Conservation (phyloP, 805 yeast species). For the Millerozyma acaciae region DNA sequence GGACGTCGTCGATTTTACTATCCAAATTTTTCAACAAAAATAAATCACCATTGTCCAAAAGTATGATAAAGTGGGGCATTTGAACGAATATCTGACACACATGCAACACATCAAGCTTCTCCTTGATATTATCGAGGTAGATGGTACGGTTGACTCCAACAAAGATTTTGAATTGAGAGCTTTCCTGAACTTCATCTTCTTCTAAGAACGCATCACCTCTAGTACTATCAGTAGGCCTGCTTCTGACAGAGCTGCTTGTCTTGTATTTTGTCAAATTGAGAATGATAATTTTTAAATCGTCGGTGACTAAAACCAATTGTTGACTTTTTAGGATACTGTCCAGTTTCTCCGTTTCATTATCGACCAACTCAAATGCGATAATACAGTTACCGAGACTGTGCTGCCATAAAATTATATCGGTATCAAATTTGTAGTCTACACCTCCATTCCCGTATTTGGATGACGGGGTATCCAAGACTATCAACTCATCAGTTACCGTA, state of each 20-base stretch:
- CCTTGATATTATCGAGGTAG: conserved; percentile 29
- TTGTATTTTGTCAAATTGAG: conserved; percentile 18
- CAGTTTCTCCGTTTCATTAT: conserved; percentile 2
- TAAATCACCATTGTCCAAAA: conserved; percentile 37
- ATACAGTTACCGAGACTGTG: conserved; percentile 26
- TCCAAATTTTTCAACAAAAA: conserved; percentile 34
- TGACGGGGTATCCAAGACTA: conserved; percentile 27
- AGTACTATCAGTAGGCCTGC: conserved; percentile 4
- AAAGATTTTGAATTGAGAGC: conserved; percentile 16
- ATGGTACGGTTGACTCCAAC: conserved; percentile 30
- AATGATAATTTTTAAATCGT: conserved; percentile 25
- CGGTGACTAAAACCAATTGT: conserved; percentile 24
- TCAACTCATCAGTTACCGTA: conserved; percentile 30
- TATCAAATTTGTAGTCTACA: conserved; percentile 28
- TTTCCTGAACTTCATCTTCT: conserved; percentile 1
- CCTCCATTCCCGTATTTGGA: conserved; percentile 34
- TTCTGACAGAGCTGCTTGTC: conserved; percentile 1
- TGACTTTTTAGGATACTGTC: neutral
- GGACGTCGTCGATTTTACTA: too few species aligned
- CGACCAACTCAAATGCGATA: conserved; percentile 15
- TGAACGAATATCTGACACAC: conserved; percentile 22
- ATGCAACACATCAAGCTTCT: conserved; percentile 20
- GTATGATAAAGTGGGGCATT: conserved; percentile 30
- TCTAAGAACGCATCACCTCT: conserved; percentile 4
- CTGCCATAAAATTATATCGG: conserved; percentile 38